These are phyloP conservation scores for Polytolypa hystricis DNA, from an alignment of 2,329 filamentous ascomycete species.

Conservation along the genomic window DNA sequence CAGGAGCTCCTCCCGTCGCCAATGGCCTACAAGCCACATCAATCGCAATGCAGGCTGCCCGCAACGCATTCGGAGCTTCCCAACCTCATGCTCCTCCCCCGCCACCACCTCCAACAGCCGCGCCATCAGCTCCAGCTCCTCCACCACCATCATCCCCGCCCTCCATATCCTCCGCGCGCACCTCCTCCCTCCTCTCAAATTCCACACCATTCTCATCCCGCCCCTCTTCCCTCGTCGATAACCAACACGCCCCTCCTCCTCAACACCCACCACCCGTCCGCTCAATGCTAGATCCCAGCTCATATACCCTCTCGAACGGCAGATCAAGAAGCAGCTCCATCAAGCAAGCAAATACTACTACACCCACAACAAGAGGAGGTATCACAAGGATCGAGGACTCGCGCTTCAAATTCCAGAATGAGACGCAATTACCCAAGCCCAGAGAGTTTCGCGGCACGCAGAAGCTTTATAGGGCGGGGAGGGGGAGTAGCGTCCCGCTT, in stretches of 20 bases:
- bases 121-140: conserved; percentile 33
- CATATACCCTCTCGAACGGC: conserved; percentile 64
- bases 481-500: conserved; percentile 86
- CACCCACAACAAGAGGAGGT: no score
- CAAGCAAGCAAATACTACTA: neutral
- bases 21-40: conserved; percentile 35
- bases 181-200: conserved; percentile 37
- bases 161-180: conserved; percentile 27
- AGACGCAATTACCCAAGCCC: conserved; percentile 72
- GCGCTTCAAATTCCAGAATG: conserved; percentile 79
- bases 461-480: conserved; percentile 76
- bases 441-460: conserved; percentile 63
- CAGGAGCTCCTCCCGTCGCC: conserved; percentile 22
- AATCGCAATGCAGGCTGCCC: conserved; percentile 48
- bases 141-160: conserved; percentile 24
- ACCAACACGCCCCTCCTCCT: conserved; percentile 28
- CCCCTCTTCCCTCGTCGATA: conserved; percentile 23
- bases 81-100: conserved; percentile 30
- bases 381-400: conserved; percentile 56
- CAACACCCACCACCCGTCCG: conserved; percentile 40
- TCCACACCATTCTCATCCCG: conserved; percentile 32
- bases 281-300: conserved; percentile 61
- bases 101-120: conserved; percentile 28
- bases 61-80: conserved; percentile 49
- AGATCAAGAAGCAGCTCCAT: conserved; percentile 8